Base-by-base conservation (phyloP, 2,329 filamentous ascomycete genomes). In the Lachnellula subtilissima region DNA sequence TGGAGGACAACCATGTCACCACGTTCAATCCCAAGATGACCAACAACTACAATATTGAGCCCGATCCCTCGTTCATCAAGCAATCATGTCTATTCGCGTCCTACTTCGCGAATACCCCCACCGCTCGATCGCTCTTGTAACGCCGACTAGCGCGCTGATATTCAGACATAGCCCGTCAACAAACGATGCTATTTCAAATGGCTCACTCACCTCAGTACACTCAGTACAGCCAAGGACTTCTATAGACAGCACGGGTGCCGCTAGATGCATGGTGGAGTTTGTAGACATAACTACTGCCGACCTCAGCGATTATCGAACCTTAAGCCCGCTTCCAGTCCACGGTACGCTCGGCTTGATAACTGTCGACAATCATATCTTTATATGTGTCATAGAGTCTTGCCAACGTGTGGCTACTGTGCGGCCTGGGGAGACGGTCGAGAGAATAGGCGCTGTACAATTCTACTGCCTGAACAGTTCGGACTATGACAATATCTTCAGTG, bases 291-390 rank as follows among this genome's bases (percentile, higher is more conserved):
- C 84, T 37, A 77, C 82, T 47, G 77, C 85, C 54, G 81, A 94
- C 60, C 76, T 96, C 57, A 81, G 78, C 65, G 87, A 91, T 61
- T 97, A 93, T 73, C 84, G 89, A 45, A 80, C 86, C 12, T 75
- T 97, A 57, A 89, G 85, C 32, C 82, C 85, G 17, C 78, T 89
- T 48, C 85, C 86, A 15, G 87, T 92, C 36, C 86, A 91, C 69
- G 93, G 93, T 54, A 97, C 92, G 0, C 76, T 97, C 47, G 93
- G 93, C 2, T 76, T 97, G 59, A 93, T 97, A 64, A 88, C 91
- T 0, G 81, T 96, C 60, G 84, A 86, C 60, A 81, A 84, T 57
- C 91, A 97, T 75, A 86, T 97, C 14, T 97, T 97, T 70, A 77
- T 97, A 15, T 94, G 91, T 59, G 88, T 97, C 55, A 89, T 97